phyloP scores from a whole-genome alignment of 2,329 filamentous ascomycete genomes.

The Emmonsiellopsis sp. region DNA sequence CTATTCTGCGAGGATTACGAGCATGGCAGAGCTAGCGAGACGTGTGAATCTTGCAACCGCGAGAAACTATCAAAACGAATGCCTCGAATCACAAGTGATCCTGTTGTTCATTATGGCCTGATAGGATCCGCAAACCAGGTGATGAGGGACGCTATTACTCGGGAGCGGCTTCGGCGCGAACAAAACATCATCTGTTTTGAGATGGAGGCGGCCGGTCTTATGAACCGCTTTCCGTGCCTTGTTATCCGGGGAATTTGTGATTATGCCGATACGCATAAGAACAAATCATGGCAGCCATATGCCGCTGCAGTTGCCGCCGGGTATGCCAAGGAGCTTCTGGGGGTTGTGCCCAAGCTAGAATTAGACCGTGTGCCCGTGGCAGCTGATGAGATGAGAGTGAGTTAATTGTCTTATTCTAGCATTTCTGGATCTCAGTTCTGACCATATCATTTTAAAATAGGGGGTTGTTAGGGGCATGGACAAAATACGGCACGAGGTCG shows the following conservation, averaged over 20 bases:
- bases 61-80: not conserved
- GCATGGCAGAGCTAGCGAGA: not conserved
- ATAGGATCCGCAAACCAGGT: conserved; percentile 14
- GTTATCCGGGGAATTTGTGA: conserved; percentile 12
- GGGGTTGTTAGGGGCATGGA: too few relatives aligned
- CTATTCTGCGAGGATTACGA: not conserved
- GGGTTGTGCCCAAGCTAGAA: not conserved
- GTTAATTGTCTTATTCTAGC: too few relatives aligned
- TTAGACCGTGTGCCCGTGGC: not conserved
- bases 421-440: too few relatives aligned
- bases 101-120: conserved; percentile 11
- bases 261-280: conserved; percentile 11
- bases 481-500: too few relatives aligned
- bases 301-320: conserved; percentile 13
- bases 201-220: not conserved
- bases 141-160: conserved; percentile 8
- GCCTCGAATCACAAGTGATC: not conserved
- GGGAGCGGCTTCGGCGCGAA: not conserved
- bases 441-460: too few relatives aligned
- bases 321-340: conserved; percentile 12
- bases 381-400: too few relatives aligned
- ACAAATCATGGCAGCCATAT: conserved; percentile 12
- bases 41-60: not conserved
- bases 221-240: conserved; percentile 9
- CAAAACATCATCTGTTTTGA: conserved; percentile 6